Evolutionary conservation across 2,329 filamentous ascomycete species (phyloP).

Genomic region (Pyrenochaeta sp.): DNA sequence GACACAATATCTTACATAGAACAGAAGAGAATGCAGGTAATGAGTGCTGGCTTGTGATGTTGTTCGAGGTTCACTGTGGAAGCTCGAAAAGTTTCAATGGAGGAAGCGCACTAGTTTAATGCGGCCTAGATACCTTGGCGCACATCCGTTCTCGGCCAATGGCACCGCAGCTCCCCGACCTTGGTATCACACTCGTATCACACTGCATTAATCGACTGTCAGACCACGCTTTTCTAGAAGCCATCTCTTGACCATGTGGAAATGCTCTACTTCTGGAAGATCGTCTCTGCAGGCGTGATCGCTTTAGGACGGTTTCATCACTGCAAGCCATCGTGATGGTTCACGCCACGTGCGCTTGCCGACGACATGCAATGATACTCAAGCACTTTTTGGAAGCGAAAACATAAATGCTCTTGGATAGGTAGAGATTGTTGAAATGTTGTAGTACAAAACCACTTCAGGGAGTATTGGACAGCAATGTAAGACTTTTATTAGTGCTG

Average conservation of each 20-base stretch:
- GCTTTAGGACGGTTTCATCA: conserved; percentile 23
- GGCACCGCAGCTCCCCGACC: too few relatives aligned
- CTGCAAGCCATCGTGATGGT: conserved; percentile 33
- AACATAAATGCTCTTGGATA: too few relatives aligned
- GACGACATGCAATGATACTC: neutral
- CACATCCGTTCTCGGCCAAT: too few relatives aligned
- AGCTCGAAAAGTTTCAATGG: conserved; percentile 29
- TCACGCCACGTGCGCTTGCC: conserved; percentile 5
- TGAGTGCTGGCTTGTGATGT: conserved; percentile 18
- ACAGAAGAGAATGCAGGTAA: conserved; percentile 12
- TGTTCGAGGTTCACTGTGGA: conserved; percentile 21
- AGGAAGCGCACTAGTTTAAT: neutral
- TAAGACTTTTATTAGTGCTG: conserved; percentile 31
- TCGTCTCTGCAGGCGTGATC: conserved; percentile 24
- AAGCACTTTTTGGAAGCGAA: too few relatives aligned
- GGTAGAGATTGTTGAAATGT: too few relatives aligned
- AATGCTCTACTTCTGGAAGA: conserved; percentile 39
- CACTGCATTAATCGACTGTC: conserved; percentile 22
- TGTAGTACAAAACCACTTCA: too few relatives aligned
- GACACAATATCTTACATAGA: conserved; percentile 15
- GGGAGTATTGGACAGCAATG: neutral
- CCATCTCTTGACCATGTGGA: conserved; percentile 18
- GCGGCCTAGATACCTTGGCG: conserved; percentile 1
- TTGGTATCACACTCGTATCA: conserved; percentile 4
- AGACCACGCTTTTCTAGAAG: conserved; percentile 18